Evolutionary conservation across 2,329 filamentous ascomycete species (phyloP), one percentile per base, ranked within the genome.

Genomic region (Metarhizium anisopliae): DNA sequence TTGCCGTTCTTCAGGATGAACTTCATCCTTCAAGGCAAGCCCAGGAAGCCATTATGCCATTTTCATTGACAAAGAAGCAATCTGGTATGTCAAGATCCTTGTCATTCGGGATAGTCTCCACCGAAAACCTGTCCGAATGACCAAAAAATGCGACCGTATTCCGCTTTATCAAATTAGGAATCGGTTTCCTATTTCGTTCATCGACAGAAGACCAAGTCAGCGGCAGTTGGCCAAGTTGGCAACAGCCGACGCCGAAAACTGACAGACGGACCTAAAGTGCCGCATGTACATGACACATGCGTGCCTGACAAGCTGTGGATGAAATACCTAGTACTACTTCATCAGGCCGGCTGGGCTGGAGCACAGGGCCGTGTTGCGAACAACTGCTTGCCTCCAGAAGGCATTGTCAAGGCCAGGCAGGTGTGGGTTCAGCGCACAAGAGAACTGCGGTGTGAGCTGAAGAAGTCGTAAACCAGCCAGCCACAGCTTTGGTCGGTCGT

Each of bases 211-310:
- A n/a, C 29, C 10, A 14, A 51, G 43, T 30, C n/a, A 18, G 10
- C 32, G 38, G 47, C 55, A 47, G 47, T 56, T 51, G 47, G 50
- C 52, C 14, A 32, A 40, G 20, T 30, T 20, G 47, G 47, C 20
- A 53, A 50, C 11, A 50, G 45, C 47, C 53, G 53, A 50, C 32
- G 14, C 45, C 16, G 10, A 29, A 47, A 50, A 49, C 4, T 29
- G 52, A 36, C 32, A 18, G 16, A 40, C 36, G 49, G 52, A 43
- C 51, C 47, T 49, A 8, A 36, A 53, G 40, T 30, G 29, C 42
- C 43, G 6, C 32, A 54, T 49, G 52, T 45, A 47, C 52, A 38
- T 36, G 38, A 40, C 52, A 50, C 35, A 45, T 50, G 52, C 52
- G 42, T 54, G 18, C 42, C 52, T 54, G 42, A 42, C 45, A 25